Base-by-base conservation (phyloP, 2,329 filamentous ascomycete genomes). In the Ophiobolus disseminans region DNA sequence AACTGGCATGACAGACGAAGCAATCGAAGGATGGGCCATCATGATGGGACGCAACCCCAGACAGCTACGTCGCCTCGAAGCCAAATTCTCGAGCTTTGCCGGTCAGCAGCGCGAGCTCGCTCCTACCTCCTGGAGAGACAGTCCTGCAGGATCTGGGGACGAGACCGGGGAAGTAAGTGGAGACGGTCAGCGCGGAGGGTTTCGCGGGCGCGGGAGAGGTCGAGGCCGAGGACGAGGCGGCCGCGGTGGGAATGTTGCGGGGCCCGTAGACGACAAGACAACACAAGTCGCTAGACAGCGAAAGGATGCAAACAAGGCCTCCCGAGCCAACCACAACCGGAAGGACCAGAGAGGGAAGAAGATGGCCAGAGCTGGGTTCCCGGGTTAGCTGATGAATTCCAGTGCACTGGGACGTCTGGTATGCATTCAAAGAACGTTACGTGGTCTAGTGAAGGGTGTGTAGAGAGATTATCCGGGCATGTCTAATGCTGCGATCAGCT, bases 1-100 rank as follows among this genome's bases (percentile, higher is more conserved):
- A 50, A 96, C 90, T 1, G 87, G 87, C 3, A 90, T 97, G 90
- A 91, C 91, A 0, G 92, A 97, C 61, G 93, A 97, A 73, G 86
- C 88, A 2, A 88, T 99, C 25, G 94, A 97, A 73, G 94, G 94
- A 4, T 99, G 93, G 92, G 90, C 84, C 0, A 77, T 96, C 39
- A 96, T 97, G 90, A 75, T 97, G 6, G 76, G 79, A 10, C 82
- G 92, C 23, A 88, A 93, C 61, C 82, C 89, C 1, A 82, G 84
- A 62, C 82, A 87, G 50, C 77, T 87, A 69, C 82, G 84, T 47
- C 80, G 83, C 46, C 75, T 97, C 34, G 90, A 96, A 72, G 81
- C 81, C 40, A 87, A 85, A 65, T 88, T 87, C 62, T 80, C 81
- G 9, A 78, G 82, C 14, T 90, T 89, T 56, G 77, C 79, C 10